Percentiles rank a stretch among this genome's conserved stretches.
These are phyloP conservation scores for Penicillium coffeae DNA, from an alignment of 495 filamentous ascomycete genomes.

Conservation along the genomic window DNA sequence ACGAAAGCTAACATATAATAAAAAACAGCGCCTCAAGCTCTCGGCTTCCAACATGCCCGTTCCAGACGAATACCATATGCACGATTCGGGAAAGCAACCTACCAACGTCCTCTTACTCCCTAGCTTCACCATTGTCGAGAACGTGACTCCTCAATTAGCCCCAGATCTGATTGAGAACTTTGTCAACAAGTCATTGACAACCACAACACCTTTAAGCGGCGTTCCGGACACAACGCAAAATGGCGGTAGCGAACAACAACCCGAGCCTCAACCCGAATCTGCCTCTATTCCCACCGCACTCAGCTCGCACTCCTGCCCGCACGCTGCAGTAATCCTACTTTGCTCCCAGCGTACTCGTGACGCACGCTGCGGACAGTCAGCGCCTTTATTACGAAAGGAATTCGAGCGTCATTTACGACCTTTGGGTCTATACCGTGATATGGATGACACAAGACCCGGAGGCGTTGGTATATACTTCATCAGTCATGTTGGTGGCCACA, in stretches of 20 bases:
- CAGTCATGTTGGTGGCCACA: conserved; percentile 90
- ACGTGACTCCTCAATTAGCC: conserved; percentile 73
- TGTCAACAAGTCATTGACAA: conserved; percentile 71
- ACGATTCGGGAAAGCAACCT: conserved; percentile 58
- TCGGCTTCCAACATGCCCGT: conserved; percentile 91
- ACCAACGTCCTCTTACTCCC: conserved; percentile 86
- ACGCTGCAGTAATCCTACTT: conserved; percentile 82
- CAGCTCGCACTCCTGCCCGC: conserved; percentile 66
- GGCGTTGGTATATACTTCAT: conserved; percentile 96
- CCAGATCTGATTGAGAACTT: conserved; percentile 67
- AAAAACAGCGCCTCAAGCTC: conserved; percentile 72
- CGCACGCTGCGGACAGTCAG: conserved; percentile 89
- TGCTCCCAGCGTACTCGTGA: conserved; percentile 93
- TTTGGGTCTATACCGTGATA: conserved; percentile 78
- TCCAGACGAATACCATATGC: conserved; percentile 53
- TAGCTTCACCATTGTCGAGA: conserved; percentile 78
- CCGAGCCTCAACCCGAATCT: conserved; percentile 17
- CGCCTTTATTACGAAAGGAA: conserved; percentile 79
- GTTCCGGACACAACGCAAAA: conserved; percentile 3
- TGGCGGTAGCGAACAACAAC: conserved; percentile 4
- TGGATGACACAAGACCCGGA: conserved; percentile 79
- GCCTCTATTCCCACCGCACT: conserved; percentile 48
- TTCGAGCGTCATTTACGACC: conserved; percentile 86
- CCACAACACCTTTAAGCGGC: conserved; percentile 60
- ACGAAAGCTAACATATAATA: conserved; percentile 5